Evolutionary conservation across 257 asterid genomes (phyloP).

Genomic region (Schizonepeta tenuifolia): DNA sequence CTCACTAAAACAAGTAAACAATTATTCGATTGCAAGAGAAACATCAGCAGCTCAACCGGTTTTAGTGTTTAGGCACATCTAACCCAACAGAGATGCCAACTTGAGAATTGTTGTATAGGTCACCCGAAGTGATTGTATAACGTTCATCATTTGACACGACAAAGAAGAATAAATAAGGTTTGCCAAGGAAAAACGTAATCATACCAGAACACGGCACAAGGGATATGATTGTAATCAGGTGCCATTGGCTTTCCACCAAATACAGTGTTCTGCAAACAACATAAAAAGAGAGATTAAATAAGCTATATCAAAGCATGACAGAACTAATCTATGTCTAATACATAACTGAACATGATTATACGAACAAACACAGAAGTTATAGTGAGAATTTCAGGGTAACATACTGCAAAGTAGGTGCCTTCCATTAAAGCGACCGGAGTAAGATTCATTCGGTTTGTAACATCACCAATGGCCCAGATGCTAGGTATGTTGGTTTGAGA

Average conservation of each 20-base stretch:
- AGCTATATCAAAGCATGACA: background rate
- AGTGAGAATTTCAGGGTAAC: conserved; percentile 33
- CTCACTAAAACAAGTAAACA: background rate
- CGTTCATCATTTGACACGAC: background rate
- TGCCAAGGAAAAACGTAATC: conserved; percentile 23
- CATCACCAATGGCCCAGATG: conserved; percentile 99
- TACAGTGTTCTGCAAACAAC: conserved; percentile 81
- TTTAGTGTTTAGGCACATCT: background rate
- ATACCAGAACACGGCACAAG: conserved; percentile 97
- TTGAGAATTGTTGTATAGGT: background rate
- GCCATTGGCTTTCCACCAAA: conserved; percentile 84
- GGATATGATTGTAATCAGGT: conserved; percentile 71
- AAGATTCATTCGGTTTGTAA: conserved; percentile 88
- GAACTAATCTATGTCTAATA: background rate
- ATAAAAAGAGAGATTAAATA: background rate
- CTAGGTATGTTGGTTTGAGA: conserved; percentile 91
- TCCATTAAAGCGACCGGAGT: conserved; percentile 99
- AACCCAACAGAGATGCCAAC: background rate
- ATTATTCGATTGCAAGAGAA: background rate
- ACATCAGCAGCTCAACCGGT: background rate
- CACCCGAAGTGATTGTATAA: background rate
- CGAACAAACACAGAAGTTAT: background rate
- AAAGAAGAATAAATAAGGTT: conserved; percentile 11
- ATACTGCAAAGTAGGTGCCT: conserved; percentile 88
- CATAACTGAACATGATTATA: background rate